Base-by-base conservation (phyloP, 495 filamentous ascomycete species). In the Penicillium malachiteum region DNA sequence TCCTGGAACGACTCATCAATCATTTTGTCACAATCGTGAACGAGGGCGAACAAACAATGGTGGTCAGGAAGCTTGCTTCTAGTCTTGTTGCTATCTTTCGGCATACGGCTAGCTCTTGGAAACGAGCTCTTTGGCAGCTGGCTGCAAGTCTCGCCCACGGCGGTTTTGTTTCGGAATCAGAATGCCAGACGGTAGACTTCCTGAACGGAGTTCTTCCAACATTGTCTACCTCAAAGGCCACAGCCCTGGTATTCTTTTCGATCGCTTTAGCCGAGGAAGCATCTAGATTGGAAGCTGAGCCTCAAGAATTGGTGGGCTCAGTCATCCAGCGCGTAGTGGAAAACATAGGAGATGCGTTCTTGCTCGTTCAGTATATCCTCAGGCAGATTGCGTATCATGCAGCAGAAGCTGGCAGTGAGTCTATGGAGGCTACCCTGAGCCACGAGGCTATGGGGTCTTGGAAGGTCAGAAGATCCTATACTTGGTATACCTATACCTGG, bases 31-130 rank as follows among this genome's bases (percentile, higher is more conserved):
- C 74, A 14, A 76, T 84, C 16, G 77, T 88, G 1, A 77, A 75
- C 39, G 75, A 79, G 35, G 80, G 78, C 0, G 83, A 87, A 18
- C 78, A 80, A 10, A 60, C 80, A 31, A 74, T 94, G 47, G 91
- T 96, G 7, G 71, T 87, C 35, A 84, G 83, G 66, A 98, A 98
- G 72, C 78, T 97, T 18, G 92, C 91, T 60, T 84, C 88, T 18
- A 89, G 90, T 38, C 69, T 97, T 8, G 87, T 88, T 37, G 85
- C 88, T 5, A 90, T 88, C 63, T 96, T 91, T 63, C 72, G 91
- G 31, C 86, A 87, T 49, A 85, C 88, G 39, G 81, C 83, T 0
- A 71, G 81, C 21, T 74, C 79, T 4, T 96, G 91, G 90, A 75
- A 76, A 32, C 76, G 74, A 54, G 90, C 86, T 50, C 45, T 96